Conservation (phyloP, 83 land plant species). For the Thuja plicata region DNA sequence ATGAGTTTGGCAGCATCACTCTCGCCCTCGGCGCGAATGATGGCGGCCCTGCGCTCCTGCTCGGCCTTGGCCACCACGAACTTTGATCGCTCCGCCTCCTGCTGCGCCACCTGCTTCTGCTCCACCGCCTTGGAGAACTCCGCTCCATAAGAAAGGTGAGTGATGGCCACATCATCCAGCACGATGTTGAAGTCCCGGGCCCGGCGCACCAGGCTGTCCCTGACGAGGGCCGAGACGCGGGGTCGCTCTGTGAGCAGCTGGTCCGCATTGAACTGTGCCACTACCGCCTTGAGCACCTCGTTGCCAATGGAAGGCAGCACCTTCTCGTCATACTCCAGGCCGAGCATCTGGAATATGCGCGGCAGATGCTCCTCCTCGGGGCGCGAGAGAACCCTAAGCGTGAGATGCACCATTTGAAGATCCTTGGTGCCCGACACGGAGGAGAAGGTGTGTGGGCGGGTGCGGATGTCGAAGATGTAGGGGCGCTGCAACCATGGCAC, state of each 20-base stretch:
- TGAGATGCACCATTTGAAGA: constrained; percentile 49
- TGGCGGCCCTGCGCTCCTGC: constrained; percentile 29
- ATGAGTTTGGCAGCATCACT: constrained; percentile 90
- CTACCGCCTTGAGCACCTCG: constrained; percentile 45
- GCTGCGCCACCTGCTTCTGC: too few relatives aligned
- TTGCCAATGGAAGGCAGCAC: constrained; percentile 53
- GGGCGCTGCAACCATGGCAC: too few relatives aligned
- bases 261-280: constrained; percentile 50
- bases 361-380: constrained; percentile 33
- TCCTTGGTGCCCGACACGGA: too few relatives aligned
- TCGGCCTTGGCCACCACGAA: constrained; percentile 35
- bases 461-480: too few relatives aligned
- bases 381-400: constrained; percentile 31
- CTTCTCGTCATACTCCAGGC: constrained; percentile 44
- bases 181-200: constrained; percentile 41
- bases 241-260: constrained; percentile 44
- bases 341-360: constrained; percentile 34
- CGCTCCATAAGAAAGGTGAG: constrained; percentile 42
- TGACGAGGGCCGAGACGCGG: constrained; percentile 39
- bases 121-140: constrained; percentile 26
- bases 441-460: too few relatives aligned
- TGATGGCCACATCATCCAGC: constrained; percentile 49
- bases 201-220: constrained; percentile 30
- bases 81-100: constrained; percentile 35
- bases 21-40: constrained; percentile 74